Evolutionary conservation across 1,284 basidiomycete genomes (phyloP).

Genomic region (Caloboletus firmus): DNA sequence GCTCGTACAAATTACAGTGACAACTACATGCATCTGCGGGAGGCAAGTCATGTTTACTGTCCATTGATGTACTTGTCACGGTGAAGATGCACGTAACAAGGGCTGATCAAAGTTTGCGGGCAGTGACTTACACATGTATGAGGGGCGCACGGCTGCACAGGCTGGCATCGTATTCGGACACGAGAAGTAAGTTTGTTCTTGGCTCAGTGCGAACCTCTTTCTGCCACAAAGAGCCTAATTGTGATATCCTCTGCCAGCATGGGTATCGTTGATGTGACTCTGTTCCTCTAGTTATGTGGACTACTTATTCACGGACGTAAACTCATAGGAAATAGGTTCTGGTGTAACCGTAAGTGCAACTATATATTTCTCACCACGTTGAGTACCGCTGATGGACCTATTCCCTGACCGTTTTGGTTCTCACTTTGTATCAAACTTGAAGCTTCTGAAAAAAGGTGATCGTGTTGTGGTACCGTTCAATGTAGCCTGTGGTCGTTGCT

Average conservation of each 20-base stretch:
- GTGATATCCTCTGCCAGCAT: background rate
- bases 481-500: constrained; percentile 54
- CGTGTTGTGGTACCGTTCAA: constrained; percentile 58
- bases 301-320: background rate
- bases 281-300: background rate
- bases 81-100: background rate
- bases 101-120: background rate
- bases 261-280: constrained; percentile 3
- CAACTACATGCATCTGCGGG: constrained; percentile 8
- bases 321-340: constrained; percentile 1
- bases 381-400: background rate
- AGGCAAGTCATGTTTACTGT: background rate
- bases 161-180: constrained; percentile 6
- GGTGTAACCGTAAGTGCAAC: constrained; percentile 1
- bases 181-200: constrained; percentile 4
- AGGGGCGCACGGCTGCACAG: constrained; percentile 1
- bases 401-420: background rate
- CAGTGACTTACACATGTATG: constrained; percentile 5
- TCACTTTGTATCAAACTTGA: background rate
- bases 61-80: background rate
- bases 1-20: constrained; percentile 1
- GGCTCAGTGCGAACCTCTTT: background rate
- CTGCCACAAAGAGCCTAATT: background rate
- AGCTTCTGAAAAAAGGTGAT: constrained; percentile 51
- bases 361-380: background rate